Conservation (phyloP, 2,329 filamentous ascomycete species). For the Xylaria sp. region DNA sequence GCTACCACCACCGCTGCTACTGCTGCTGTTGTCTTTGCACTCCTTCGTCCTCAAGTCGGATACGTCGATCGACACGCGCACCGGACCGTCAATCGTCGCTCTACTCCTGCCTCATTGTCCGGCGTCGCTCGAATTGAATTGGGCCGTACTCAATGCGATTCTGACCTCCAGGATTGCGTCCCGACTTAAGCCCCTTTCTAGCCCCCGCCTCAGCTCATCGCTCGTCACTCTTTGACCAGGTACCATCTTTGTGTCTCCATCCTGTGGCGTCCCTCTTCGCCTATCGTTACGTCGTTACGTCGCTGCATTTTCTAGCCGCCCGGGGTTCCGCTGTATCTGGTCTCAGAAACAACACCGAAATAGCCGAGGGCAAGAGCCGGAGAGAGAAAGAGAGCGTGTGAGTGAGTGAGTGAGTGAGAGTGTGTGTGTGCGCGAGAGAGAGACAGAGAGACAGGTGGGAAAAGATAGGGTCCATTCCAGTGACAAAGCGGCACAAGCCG, state of each 20-base stretch:
- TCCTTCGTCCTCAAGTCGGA: slow-evolving; percentile 13
- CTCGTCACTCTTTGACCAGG: slow-evolving; percentile 1
- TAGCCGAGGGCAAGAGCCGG: neutral
- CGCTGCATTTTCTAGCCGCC: slow-evolving; percentile 7
- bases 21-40: slow-evolving; percentile 6
- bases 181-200: neutral
- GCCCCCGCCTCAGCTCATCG: neutral
- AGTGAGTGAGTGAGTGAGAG: neutral
- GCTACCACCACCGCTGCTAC: no score
- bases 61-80: slow-evolving; percentile 12
- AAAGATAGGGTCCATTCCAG: neutral
- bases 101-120: neutral
- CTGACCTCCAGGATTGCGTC: slow-evolving; percentile 1
- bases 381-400: neutral
- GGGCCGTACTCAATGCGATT: slow-evolving; percentile 1
- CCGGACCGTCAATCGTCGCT: slow-evolving; percentile 8
- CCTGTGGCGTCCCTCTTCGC: neutral
- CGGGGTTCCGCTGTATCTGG: neutral
- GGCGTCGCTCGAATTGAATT: slow-evolving; percentile 6
- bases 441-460: neutral
- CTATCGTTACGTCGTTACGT: neutral
- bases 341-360: neutral
- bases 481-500: neutral
- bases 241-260: slow-evolving; percentile 15
- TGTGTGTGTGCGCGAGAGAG: neutral